phyloP scores from a whole-genome alignment of 306 rosid genomes.

The Fagus sylvatica region DNA sequence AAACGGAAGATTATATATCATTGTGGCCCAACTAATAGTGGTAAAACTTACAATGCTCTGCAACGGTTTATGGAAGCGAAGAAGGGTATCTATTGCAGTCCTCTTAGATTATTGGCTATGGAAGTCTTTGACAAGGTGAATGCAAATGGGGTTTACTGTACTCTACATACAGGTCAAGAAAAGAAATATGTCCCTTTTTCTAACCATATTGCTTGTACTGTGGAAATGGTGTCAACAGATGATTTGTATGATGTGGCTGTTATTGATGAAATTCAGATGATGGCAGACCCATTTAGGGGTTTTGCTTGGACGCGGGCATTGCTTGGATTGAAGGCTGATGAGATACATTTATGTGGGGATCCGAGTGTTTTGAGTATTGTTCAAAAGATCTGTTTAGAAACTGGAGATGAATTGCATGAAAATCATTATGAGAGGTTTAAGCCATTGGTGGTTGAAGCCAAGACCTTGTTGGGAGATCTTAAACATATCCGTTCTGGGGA shows the following conservation, averaged over 20 bases:
- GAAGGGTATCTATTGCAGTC: constrained; percentile 83
- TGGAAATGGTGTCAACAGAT: constrained; percentile 84
- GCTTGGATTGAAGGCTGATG: constrained; percentile 90
- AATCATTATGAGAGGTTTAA: constrained; percentile 85
- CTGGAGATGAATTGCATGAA: constrained; percentile 78
- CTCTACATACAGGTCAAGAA: constrained; percentile 79
- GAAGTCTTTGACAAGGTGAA: constrained; percentile 97
- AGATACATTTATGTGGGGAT: constrained; percentile 85
- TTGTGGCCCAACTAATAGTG: constrained; percentile 94
- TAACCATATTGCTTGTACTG: constrained; percentile 76
- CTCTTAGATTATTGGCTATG: constrained; percentile 88
- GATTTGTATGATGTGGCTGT: constrained; percentile 86
- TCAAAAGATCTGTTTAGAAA: constrained; percentile 63
- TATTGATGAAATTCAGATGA: constrained; percentile 91
- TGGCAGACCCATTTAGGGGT: constrained; percentile 73
- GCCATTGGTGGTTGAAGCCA: constrained; percentile 91
- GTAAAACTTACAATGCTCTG: constrained; percentile 90
- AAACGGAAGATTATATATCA: constrained; percentile 86
- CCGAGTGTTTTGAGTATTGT: constrained; percentile 82
- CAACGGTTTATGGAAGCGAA: constrained; percentile 85
- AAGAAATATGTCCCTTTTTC: constrained; percentile 82
- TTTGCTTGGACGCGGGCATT: constrained; percentile 88
- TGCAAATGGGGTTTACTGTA: constrained; percentile 78
- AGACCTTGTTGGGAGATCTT: constrained; percentile 78
- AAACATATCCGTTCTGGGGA: constrained; percentile 80